Base-by-base conservation (phyloP, 2,329 filamentous ascomycete genomes). In the Gyromitra esculenta region DNA sequence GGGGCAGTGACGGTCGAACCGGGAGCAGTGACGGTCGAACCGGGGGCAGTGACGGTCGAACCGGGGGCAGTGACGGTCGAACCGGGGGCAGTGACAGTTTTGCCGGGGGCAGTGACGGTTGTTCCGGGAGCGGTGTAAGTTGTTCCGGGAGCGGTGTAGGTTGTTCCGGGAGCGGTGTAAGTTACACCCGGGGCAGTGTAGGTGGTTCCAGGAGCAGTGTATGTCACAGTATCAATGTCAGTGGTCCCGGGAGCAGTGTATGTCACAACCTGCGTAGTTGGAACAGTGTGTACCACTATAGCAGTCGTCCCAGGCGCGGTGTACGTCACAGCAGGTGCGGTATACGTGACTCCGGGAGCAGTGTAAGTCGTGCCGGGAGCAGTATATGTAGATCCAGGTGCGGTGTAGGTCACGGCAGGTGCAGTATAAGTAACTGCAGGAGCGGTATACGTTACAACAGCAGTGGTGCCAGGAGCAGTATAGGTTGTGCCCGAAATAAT, bases 341-440 rank as follows among this genome's bases (percentile, higher is more conserved):
- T 45, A 9, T 48, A 45, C 9, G 59, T 35, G 8, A n/a, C 41
- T 1, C 54, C 52, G 5, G 41, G 63, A 13, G 41, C 48, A 63
- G 39, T 45, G 18, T 48, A 45, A 8, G 59, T 35, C 7, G 37
- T 52, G 1, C 54, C 52, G 5, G 41, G 63, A 11, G 41, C 48
- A 43, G 62, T 69, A 31, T 67, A 68, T 1, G 62, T 64, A 1
- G 18, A 41, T 7, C 50, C 52, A 31, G 74, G 59, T 0, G 57
- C 56, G 31, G 67, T 48, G 59, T 73, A 62, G n/a, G 50, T 65
- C 9, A 18, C 43, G 11, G 13, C 43, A 6, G 62, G 62, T n/a
- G 73, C 75, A 41, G 77, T 77, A 35, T 75, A 50, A 2, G 71
- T 76, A 31, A 62, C 54, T 13, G 72, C 59, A 18, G 78, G 73